phyloP scores from a whole-genome alignment of 345 rosid genomes.

The Gossypium longicalyx region DNA sequence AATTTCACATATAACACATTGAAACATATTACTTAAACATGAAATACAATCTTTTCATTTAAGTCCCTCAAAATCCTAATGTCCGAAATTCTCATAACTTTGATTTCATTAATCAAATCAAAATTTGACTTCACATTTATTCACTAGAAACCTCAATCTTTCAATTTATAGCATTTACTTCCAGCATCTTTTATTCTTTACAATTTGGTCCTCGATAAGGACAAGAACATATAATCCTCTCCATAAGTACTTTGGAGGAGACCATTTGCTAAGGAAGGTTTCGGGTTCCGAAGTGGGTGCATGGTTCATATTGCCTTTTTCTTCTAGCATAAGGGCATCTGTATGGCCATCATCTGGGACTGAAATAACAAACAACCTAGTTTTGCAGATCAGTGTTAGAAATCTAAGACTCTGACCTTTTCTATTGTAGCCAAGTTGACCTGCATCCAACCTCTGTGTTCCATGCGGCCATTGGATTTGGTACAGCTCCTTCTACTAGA shows the following conservation, averaged over 20 bases:
- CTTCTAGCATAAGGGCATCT: conserved; percentile 28
- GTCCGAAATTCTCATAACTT: too few species aligned
- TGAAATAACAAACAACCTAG: conserved; percentile 36
- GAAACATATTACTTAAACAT: too few species aligned
- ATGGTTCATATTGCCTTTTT: conserved; percentile 36
- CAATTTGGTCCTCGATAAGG: conserved; percentile 29
- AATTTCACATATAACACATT: too few species aligned
- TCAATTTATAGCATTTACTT: too few species aligned
- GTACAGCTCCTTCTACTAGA: conserved; percentile 26
- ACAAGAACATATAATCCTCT: conserved; percentile 65
- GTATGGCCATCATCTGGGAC: conserved; percentile 45
- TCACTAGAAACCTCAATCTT: too few species aligned
- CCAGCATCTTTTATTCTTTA: too few species aligned
- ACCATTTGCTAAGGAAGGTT: conserved; percentile 52
- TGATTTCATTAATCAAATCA: too few species aligned
- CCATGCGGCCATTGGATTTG: conserved; percentile 23
- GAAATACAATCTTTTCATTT: too few species aligned
- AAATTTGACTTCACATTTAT: too few species aligned
- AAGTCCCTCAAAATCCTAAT: too few species aligned
- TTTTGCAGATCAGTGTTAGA: conserved; percentile 5
- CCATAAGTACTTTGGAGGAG: conserved; percentile 64
- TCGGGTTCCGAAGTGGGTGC: conserved; percentile 25
- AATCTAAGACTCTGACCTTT: conserved; percentile 11
- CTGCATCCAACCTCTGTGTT: conserved; percentile 9
- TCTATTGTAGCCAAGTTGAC: conserved; percentile 22